phyloP scores from a whole-genome alignment of 805 yeast species.

The Yueomyces sinensis region DNA sequence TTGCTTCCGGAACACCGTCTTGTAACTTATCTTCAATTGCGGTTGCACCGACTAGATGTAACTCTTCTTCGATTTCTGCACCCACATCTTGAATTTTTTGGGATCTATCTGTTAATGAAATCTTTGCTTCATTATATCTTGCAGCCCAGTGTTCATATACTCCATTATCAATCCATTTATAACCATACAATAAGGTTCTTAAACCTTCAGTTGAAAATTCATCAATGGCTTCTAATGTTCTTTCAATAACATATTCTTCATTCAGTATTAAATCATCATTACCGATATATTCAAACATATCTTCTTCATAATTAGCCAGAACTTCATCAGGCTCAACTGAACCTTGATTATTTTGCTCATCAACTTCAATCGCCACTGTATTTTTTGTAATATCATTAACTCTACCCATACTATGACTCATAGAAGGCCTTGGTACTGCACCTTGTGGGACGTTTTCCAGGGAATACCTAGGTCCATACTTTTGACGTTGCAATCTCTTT shows the following conservation, averaged over 20 bases:
- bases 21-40: conserved; percentile 96
- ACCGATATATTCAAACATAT: conserved; percentile 27
- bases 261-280: conserved; percentile 49
- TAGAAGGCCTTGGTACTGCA: background rate
- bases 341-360: background rate
- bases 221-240: conserved; percentile 80
- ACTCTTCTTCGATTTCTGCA: conserved; percentile 50
- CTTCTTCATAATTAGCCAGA: conserved; percentile 1
- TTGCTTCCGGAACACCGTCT: conserved; percentile 92
- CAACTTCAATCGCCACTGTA: background rate
- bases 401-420: background rate
- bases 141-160: conserved; percentile 57
- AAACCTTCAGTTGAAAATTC: conserved; percentile 92
- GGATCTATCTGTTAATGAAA: conserved; percentile 57
- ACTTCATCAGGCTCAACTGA: background rate
- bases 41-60: conserved; percentile 77
- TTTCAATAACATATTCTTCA: conserved; percentile 68
- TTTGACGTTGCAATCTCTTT: conserved; percentile 43
- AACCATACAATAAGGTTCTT: conserved; percentile 77
- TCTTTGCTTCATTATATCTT: conserved; percentile 62
- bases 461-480: conserved; percentile 27
- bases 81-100: conserved; percentile 60
- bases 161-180: conserved; percentile 47
- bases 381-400: background rate
- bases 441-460: conserved; percentile 1